phyloP scores from a whole-genome alignment of 2,329 filamentous ascomycete species.

The Scleromitrula shiraiana region DNA sequence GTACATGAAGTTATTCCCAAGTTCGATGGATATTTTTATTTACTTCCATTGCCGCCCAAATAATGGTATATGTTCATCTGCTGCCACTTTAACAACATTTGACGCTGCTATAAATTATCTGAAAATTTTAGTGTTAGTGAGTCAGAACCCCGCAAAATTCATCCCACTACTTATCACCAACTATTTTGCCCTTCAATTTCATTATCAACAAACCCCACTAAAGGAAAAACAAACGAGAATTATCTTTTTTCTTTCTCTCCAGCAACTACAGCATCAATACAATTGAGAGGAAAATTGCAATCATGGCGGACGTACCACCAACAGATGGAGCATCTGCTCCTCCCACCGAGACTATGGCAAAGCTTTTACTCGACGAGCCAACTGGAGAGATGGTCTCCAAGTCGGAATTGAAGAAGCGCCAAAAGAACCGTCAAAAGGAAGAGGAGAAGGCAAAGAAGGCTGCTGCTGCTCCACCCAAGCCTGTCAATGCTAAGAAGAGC shows the following conservation, averaged over 20 bases:
- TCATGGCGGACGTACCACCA: conserved; percentile 25
- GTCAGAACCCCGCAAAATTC: conserved; percentile 14
- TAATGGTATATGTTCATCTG: no score
- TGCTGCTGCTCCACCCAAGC: conserved; percentile 53
- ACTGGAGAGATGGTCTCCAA: conserved; percentile 85
- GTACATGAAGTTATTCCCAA: no score
- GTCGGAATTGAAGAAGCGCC: conserved; percentile 86
- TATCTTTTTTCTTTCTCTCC: not conserved
- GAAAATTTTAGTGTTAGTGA: conserved; percentile 8
- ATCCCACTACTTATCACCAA: not conserved
- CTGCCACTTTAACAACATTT: no score
- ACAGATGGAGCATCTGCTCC: conserved; percentile 8
- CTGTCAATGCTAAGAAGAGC: conserved; percentile 50
- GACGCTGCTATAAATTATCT: no score
- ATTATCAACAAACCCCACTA: not conserved
- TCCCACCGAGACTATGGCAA: conserved; percentile 22
- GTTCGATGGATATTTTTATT: no score
- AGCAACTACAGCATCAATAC: no score
- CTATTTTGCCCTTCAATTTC: no score
- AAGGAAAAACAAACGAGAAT: not conserved
- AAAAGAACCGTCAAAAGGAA: conserved; percentile 83
- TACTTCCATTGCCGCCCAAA: no score
- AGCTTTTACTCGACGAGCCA: conserved; percentile 77
- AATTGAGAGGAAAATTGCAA: conserved; percentile 16
- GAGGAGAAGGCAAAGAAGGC: conserved; percentile 85